Evolutionary conservation across 2,329 filamentous ascomycete genomes (phyloP), one percentile per base, ranked within the genome.

Genomic region (Dendrostoma leiphaemia): DNA sequence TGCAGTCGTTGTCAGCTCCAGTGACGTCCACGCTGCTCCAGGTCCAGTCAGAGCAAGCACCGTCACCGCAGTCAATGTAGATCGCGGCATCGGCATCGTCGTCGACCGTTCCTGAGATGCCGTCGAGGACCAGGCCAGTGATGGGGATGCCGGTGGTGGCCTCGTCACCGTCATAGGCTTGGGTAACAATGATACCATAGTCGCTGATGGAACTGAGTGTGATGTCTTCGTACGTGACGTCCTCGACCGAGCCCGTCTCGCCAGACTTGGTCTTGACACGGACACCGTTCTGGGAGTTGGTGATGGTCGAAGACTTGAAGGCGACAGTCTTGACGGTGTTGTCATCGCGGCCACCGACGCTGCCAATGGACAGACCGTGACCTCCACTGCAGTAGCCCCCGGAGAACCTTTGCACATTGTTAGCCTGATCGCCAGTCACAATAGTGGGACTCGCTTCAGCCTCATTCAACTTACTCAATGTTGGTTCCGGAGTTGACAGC

Each of bases 281-380:
- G 5, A 53, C 45, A 32, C 81, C 81, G 64, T 83, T 82, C 49
- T 74, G 65, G 1, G 78, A 82, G 66, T 82, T 69, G 53, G 60
- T 66, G 58, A 84, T 72, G n/a, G 66, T 73, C n/a, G 70, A 74
- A 55, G 71, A 68, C 32, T 70, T 63, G 62, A 84, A 77, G 35
- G 69, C 70, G n/a, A 85, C 73, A 52, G 69, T 74, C 28, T 74
- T 65, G 53, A 85, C 81, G 15, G 62, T 68, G 70, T 84, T 84
- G 69, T 81, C 69, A 49, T 61, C 64, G 44, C 79, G 78, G 17
- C 78, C 78, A 40, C 81, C 80, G 24, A 84, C 77, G 9, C 77
- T 81, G 48, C 81, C 80, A 60, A 84, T 81, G 60, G 75, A 78
- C 34, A 85, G 69, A 56, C 80, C 80, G 64, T 81, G 78, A 29